A percentile compares a stretch with the other conserved stretches of the same genome.
phyloP scores from a whole-genome alignment of 768 basidiomycete species.

The Mycena vitilis region DNA sequence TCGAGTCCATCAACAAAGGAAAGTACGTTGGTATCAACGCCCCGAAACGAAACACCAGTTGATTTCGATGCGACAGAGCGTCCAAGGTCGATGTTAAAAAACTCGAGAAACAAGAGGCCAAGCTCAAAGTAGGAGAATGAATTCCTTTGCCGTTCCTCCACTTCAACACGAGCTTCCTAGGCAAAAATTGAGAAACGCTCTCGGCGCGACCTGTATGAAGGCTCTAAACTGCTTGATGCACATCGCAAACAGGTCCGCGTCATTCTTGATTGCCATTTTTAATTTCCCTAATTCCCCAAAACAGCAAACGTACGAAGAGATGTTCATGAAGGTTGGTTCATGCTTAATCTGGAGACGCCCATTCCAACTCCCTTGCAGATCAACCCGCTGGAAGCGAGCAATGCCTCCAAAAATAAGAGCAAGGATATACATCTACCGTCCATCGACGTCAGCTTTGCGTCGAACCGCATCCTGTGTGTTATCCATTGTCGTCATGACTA shows the following conservation, averaged over 20 bases:
- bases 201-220: conserved; percentile 91
- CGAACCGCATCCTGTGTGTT: conserved; percentile 88
- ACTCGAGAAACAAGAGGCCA: conserved; percentile 96
- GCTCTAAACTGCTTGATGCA: conserved; percentile 93
- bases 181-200: conserved; percentile 99
- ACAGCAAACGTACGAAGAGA: conserved; percentile 97
- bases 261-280: neutral
- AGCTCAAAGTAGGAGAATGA: conserved; percentile 73
- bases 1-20: conserved; percentile 94
- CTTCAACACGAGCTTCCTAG: conserved; percentile 48
- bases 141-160: neutral
- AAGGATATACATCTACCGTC: conserved; percentile 96
- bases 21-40: conserved; percentile 64
- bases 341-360: neutral
- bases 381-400: conserved; percentile 89
- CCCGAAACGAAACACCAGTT: conserved; percentile 31
- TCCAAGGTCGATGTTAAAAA: conserved; percentile 95
- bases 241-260: conserved; percentile 84
- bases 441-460: conserved; percentile 97
- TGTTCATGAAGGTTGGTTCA: conserved; percentile 90
- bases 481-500: conserved; percentile 6
- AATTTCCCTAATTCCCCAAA: conserved; percentile 23
- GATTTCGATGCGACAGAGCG: conserved; percentile 62
- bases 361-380: conserved; percentile 58
- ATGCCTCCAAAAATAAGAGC: conserved; percentile 89